A percentile compares a stretch with the other conserved stretches of the same genome.
Evolutionary conservation across 106 monocot species (phyloP).

Genomic region (Dioscorea zingiberensis): DNA sequence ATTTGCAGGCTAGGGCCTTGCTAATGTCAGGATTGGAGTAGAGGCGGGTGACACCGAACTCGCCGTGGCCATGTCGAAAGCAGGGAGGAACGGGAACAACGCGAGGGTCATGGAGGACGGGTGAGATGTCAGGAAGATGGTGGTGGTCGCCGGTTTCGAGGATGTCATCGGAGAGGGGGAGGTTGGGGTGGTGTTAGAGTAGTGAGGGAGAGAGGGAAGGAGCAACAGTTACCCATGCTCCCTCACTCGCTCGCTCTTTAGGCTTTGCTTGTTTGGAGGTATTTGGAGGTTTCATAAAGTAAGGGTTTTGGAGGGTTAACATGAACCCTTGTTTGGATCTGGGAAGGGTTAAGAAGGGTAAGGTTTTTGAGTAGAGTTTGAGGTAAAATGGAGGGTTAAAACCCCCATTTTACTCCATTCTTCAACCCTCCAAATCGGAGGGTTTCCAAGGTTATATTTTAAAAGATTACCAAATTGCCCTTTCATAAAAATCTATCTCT

Average conservation of each 20-base stretch:
- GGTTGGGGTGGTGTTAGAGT: constrained; percentile 1
- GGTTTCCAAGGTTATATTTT: no score
- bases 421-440: no score
- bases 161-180: constrained; percentile 2
- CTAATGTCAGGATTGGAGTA: constrained; percentile 12
- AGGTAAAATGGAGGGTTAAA: no score
- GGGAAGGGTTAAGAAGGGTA: no score
- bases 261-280: no score
- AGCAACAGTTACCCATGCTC: constrained; percentile 33
- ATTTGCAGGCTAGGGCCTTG: constrained; percentile 16
- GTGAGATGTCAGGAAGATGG: not conserved
- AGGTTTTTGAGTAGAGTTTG: no score
- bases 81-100: constrained; percentile 1
- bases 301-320: no score
- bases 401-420: no score
- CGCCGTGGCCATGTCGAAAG: constrained; percentile 13
- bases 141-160: not conserved
- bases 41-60: constrained; percentile 21
- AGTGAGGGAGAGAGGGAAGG: constrained; percentile 2
- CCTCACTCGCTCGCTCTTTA: not conserved
- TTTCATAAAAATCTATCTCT: no score
- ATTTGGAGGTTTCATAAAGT: no score
- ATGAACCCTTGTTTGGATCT: no score
- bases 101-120: not conserved
- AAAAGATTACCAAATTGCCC: no score